Percentiles rank a stretch among this genome's conserved stretches.
phyloP scores from a whole-genome alignment of 495 filamentous ascomycete genomes.

The Penicillium salamii region DNA sequence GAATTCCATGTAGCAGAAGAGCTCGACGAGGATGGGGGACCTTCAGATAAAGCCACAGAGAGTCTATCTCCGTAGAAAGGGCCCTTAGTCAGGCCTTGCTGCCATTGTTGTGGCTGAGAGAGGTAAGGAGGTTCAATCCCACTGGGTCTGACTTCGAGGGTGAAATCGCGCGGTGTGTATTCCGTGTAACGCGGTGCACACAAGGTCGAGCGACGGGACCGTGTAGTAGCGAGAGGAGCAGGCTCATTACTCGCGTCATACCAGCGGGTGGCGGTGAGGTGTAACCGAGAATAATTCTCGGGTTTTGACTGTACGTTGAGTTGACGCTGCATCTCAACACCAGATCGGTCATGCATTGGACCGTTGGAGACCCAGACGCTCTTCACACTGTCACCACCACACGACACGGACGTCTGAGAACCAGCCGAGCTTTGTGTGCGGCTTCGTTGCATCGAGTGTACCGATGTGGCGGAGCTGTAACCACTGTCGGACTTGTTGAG shows the following conservation, averaged over 20 bases:
- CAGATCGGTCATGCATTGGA: neutral
- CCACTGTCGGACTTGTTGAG: constrained; percentile 41
- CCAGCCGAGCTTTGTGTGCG: constrained; percentile 25
- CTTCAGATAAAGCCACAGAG: constrained; percentile 5
- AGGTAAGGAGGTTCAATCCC: neutral
- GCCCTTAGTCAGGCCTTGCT: constrained; percentile 3
- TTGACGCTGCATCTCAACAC: constrained; percentile 17
- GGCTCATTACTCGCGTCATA: constrained; percentile 19
- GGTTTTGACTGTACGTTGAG: constrained; percentile 18
- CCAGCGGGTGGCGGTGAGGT: constrained; percentile 19
- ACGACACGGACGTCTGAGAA: constrained; percentile 26
- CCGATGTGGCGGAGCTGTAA: constrained; percentile 40
- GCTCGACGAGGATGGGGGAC: neutral
- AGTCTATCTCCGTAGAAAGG: constrained; percentile 14
- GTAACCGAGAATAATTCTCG: constrained; percentile 15
- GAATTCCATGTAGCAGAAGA: constrained; percentile 7
- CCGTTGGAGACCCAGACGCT: neutral
- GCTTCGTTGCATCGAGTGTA: constrained; percentile 28
- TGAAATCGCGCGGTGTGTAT: constrained; percentile 6
- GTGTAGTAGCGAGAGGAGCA: neutral
- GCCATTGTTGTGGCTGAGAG: neutral
- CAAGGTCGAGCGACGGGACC: constrained; percentile 23
- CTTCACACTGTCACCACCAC: constrained; percentile 11
- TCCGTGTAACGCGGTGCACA: constrained; percentile 27
- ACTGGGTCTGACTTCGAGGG: neutral